Evolutionary conservation across 805 yeast genomes (phyloP).

Genomic region (Ogataea parapolymorpha): DNA sequence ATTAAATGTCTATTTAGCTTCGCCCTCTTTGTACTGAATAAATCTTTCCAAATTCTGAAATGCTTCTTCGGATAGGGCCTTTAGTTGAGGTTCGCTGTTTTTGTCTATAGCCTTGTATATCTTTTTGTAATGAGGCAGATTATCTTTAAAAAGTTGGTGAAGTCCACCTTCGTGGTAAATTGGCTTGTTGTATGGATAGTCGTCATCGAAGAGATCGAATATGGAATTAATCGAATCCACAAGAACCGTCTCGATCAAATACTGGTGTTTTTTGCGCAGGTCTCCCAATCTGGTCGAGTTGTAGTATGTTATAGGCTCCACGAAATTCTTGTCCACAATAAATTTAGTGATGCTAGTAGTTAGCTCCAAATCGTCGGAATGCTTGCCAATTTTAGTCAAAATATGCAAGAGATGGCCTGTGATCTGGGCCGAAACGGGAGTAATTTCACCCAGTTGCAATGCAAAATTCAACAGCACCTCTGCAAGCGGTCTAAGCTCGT

Average conservation of each 20-base stretch:
- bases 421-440: slow-evolving; percentile 17
- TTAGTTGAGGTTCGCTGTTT: slow-evolving; percentile 53
- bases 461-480: slow-evolving; percentile 5
- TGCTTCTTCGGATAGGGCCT: slow-evolving; percentile 64
- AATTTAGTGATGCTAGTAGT: slow-evolving; percentile 23
- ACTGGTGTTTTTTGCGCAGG: slow-evolving; percentile 25
- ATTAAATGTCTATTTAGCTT: slow-evolving; percentile 23
- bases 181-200: slow-evolving; percentile 62
- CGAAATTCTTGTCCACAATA: slow-evolving; percentile 25
- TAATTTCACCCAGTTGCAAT: slow-evolving; percentile 4
- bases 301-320: slow-evolving; percentile 18
- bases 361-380: slow-evolving; percentile 13
- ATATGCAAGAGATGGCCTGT: slow-evolving; percentile 23
- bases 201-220: slow-evolving; percentile 81
- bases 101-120: slow-evolving; percentile 65
- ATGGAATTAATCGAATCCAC: slow-evolving; percentile 62
- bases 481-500: not conserved
- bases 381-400: slow-evolving; percentile 27
- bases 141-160: slow-evolving; percentile 38
- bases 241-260: slow-evolving; percentile 30
- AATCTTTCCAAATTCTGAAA: slow-evolving; percentile 67
- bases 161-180: slow-evolving; percentile 59
- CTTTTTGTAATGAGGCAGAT: slow-evolving; percentile 47
- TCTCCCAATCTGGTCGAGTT: slow-evolving; percentile 15
- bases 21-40: slow-evolving; percentile 65